Evolutionary conservation across 2,329 filamentous ascomycete species (phyloP).

Genomic region (Colletotrichum sp.): DNA sequence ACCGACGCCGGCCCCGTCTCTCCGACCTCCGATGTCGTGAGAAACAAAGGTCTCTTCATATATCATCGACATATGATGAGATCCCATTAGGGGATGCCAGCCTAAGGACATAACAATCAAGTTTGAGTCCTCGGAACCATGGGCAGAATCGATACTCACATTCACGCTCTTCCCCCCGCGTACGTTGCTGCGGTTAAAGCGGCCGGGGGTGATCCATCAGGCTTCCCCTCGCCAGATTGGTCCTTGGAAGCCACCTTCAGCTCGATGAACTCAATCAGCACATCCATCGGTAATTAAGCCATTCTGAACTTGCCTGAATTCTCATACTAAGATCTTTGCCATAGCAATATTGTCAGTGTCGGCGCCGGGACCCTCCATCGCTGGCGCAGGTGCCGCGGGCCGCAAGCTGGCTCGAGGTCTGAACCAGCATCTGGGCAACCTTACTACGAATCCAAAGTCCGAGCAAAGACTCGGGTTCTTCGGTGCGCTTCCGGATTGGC

Average conservation of each 20-base stretch:
- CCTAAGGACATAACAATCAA: rapidly evolving
- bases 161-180: not conserved
- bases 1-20: not conserved
- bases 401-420: constrained; percentile 6
- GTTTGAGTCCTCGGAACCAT: not conserved
- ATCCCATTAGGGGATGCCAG: rapidly evolving
- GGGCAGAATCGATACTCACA: not conserved
- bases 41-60: not conserved
- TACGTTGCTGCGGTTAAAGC: constrained; percentile 9
- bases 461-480: constrained; percentile 26
- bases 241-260: constrained; percentile 1
- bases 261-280: constrained; percentile 3
- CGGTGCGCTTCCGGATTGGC: constrained; percentile 28
- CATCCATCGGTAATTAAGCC: not conserved
- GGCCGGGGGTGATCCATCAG: constrained; percentile 17
- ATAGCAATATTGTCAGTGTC: not conserved
- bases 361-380: constrained; percentile 6
- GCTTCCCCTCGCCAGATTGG: constrained; percentile 17
- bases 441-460: not conserved
- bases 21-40: not conserved
- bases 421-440: constrained; percentile 2
- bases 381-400: not conserved
- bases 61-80: not conserved
- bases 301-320: rapidly evolving
- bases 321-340: rapidly evolving